Conservation (phyloP, 495 filamentous ascomycete genomes). For the Penicillium ochrochloron region DNA sequence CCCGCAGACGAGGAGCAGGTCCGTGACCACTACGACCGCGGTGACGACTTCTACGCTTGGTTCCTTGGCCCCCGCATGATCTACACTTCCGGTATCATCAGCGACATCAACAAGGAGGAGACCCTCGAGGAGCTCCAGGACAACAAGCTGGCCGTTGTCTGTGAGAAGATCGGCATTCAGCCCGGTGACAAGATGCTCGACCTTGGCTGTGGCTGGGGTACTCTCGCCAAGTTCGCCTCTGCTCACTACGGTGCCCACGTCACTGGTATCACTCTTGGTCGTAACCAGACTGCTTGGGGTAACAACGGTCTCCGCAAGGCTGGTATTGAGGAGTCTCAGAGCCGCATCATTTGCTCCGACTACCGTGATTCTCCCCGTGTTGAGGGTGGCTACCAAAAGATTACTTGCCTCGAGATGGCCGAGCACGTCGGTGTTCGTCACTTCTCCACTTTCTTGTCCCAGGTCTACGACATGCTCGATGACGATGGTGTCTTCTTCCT, state of each 20-base stretch:
- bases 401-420: conserved; percentile 80
- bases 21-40: conserved; percentile 75
- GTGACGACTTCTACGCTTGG: conserved; percentile 78
- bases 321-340: conserved; percentile 64
- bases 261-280: conserved; percentile 70
- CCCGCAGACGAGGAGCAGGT: conserved; percentile 76
- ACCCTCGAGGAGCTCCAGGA: conserved; percentile 70
- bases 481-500: conserved; percentile 75
- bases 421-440: conserved; percentile 74
- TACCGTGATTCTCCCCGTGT: conserved; percentile 70
- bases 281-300: conserved; percentile 75
- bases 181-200: conserved; percentile 66
- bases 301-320: conserved; percentile 66
- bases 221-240: conserved; percentile 67
- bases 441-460: conserved; percentile 62
- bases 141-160: conserved; percentile 73
- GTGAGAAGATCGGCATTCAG: conserved; percentile 70
- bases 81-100: conserved; percentile 72
- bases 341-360: conserved; percentile 68
- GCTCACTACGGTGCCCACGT: conserved; percentile 65
- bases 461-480: conserved; percentile 72
- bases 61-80: conserved; percentile 76
- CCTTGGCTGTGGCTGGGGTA: conserved; percentile 75
- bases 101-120: conserved; percentile 68
- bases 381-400: conserved; percentile 66